Percentiles rank a stretch among this genome's conserved stretches.
Conservation (phyloP, 129 eudicot species). For the Pulicaria dysenterica region DNA sequence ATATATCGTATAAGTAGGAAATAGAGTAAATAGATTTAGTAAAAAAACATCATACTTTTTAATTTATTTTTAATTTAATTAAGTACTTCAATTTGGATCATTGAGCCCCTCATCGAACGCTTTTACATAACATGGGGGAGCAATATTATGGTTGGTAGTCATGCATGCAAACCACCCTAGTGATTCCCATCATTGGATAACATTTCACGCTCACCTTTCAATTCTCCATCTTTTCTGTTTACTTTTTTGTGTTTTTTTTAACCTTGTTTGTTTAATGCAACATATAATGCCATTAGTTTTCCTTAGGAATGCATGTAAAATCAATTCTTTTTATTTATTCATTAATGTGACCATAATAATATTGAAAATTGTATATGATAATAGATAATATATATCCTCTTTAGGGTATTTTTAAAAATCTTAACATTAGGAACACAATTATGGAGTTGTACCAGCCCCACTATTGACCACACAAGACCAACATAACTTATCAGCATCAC, state of each 20-base stretch:
- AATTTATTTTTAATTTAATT: neutral
- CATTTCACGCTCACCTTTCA: slow-evolving; percentile 39
- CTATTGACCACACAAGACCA: slow-evolving; percentile 15
- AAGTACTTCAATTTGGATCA: slow-evolving; percentile 9
- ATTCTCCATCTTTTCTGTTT: slow-evolving; percentile 10
- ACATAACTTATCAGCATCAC: neutral
- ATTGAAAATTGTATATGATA: neutral
- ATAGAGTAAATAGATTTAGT: too few relatives aligned
- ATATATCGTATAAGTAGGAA: too few relatives aligned
- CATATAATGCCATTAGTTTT: neutral
- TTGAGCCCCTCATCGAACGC: slow-evolving; percentile 37
- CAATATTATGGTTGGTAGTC: slow-evolving; percentile 41
- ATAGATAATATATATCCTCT: neutral
- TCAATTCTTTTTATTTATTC: neutral
- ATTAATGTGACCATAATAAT: too few relatives aligned
- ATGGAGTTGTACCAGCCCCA: neutral
- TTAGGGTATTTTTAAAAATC: neutral
- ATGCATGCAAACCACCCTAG: slow-evolving; percentile 27
- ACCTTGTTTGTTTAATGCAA: neutral
- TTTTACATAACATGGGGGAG: slow-evolving; percentile 27
- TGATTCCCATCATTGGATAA: slow-evolving; percentile 38
- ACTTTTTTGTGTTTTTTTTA: slow-evolving; percentile 3
- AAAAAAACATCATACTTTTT: neutral
- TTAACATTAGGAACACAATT: neutral
- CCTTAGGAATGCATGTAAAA: too few relatives aligned